phyloP scores from a whole-genome alignment of 129 eudicot species.

The Pittosporum tobira region DNA sequence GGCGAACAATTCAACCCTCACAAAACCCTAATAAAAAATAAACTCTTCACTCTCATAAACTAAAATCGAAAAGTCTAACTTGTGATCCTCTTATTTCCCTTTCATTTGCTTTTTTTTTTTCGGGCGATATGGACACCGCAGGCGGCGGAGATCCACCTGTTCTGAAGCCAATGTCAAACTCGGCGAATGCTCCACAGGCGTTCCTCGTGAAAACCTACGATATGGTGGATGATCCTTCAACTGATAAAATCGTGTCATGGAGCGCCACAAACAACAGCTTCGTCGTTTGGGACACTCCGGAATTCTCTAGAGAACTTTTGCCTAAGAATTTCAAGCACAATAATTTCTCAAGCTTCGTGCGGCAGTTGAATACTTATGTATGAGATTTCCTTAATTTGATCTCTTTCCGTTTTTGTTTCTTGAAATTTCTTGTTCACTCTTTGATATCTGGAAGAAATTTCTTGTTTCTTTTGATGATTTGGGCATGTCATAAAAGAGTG shows the following conservation, averaged over 20 bases:
- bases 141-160: slow-evolving; percentile 17
- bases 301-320: slow-evolving; percentile 58
- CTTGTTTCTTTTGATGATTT: neutral
- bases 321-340: slow-evolving; percentile 88
- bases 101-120: slow-evolving; percentile 12
- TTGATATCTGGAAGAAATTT: neutral
- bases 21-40: slow-evolving; percentile 5
- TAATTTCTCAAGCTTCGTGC: slow-evolving; percentile 84
- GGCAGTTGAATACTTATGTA: slow-evolving; percentile 89
- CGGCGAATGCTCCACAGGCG: slow-evolving; percentile 68
- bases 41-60: slow-evolving; percentile 6
- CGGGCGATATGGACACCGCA: slow-evolving; percentile 21
- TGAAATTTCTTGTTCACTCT: neutral
- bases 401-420: slow-evolving; percentile 2
- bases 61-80: slow-evolving; percentile 9
- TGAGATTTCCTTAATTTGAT: neutral
- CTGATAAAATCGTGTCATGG: slow-evolving; percentile 80
- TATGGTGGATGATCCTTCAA: slow-evolving; percentile 80
- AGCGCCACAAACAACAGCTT: slow-evolving; percentile 69
- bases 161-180: slow-evolving; percentile 46
- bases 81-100: slow-evolving; percentile 21
- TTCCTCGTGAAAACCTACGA: slow-evolving; percentile 78
- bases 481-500: too few species aligned
- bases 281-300: slow-evolving; percentile 85
- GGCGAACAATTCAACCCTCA: neutral